These are phyloP conservation scores for Colletotrichum cereale DNA, from an alignment of 2,329 filamentous ascomycete species.

Conservation along the genomic window DNA sequence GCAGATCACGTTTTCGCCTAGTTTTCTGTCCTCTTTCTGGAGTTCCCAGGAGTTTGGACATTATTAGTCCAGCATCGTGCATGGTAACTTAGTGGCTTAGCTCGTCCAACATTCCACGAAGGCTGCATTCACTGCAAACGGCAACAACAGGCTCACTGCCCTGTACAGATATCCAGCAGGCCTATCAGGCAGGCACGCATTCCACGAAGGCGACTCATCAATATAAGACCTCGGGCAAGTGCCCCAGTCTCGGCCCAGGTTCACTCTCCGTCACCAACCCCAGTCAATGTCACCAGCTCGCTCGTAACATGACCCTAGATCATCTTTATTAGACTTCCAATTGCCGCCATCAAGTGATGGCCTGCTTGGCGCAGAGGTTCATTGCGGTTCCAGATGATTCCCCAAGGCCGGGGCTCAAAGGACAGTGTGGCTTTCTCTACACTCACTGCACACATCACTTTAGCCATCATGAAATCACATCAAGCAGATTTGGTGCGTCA, in stretches of 20 bases:
- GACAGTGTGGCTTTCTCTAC: not conserved
- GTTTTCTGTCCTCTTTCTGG: constrained; percentile 5
- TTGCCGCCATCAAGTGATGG: not conserved
- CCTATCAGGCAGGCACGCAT: not conserved
- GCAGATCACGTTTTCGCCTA: constrained; percentile 12
- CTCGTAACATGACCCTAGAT: not conserved
- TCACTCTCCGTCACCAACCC: not conserved
- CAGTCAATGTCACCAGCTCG: not conserved
- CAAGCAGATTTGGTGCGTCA: not conserved
- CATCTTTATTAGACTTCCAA: not conserved
- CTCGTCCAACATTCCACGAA: constrained; percentile 26
- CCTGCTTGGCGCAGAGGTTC: not conserved
- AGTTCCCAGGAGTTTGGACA: not conserved
- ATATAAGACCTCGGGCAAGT: constrained; percentile 7
- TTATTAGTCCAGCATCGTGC: not conserved
- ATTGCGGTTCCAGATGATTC: constrained; percentile 10
- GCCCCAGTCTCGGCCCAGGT: constrained; percentile 9
- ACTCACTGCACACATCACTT: not conserved
- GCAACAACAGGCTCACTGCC: constrained; percentile 8
- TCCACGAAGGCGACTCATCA: not conserved
- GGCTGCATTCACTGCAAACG: not conserved
- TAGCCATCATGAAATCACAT: not conserved
- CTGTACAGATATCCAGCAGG: not conserved
- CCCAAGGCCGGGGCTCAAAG: not conserved
- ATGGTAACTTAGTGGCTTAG: not conserved